Base-by-base conservation (phyloP, 495 filamentous ascomycete species). In the Aspergillus asperescens region DNA sequence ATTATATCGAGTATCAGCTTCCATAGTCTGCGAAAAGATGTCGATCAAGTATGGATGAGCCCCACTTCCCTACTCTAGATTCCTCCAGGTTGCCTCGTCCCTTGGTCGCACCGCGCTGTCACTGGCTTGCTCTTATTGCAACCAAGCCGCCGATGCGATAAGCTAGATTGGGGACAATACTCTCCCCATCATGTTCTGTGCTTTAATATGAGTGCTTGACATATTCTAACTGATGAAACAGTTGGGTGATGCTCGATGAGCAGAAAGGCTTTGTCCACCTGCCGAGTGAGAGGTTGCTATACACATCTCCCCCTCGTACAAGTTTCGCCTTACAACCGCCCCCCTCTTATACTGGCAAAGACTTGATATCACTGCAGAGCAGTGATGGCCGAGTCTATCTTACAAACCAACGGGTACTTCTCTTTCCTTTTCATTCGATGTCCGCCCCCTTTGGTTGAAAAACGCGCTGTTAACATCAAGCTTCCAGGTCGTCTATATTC, bases 401-500 rank as follows among this genome's bases (percentile, higher is more conserved):
- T 58, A 96, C 93, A 32, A 98, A 93, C 58, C 88, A 95, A 69
- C 74, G 93, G 67, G 90, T 95, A 72, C 37, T 54, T 4, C 9
- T 28, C 35, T 35, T 40, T 59, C 79, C 43, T 50, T 32, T 29
- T 22, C 48, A 5, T 29, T 7, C 29, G 9, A 1, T 34, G 22
- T 50, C 1, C n/a, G 34, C 37, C 1, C n/a, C 0, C 44, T 34
- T 20, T 31, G 27, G n/a, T 43, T 27, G 44, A 22, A 32, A 28
- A 41, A 13, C 13, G 18, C 13, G 23, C 32, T 29, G 53, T 53
- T 58, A 29, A 56, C 38, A 49, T 31, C 38, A 24, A 8, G 13
- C 13, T 18, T 6, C 12, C 52, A 96, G 90, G 77, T 97, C 45
- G 83, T 97, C 56, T 98, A 94, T 62, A 86, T 97, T 24, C 92